Percentiles rank a stretch among this genome's conserved stretches.
Evolutionary conservation across 495 filamentous ascomycete species (phyloP).

Genomic region (Penicillium argentinense): DNA sequence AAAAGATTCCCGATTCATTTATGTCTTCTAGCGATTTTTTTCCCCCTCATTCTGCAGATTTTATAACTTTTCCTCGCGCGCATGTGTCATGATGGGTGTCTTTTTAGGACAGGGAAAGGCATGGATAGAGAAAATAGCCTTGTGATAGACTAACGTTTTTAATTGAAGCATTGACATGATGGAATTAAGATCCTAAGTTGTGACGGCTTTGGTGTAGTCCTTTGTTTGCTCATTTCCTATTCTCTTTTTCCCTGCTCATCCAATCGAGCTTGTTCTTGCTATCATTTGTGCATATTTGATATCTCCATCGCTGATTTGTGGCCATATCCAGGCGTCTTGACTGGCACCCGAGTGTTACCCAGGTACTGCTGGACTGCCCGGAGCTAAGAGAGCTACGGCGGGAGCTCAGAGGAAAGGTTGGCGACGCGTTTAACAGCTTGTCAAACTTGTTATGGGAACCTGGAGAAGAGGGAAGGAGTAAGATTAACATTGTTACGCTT

Average conservation of each 20-base stretch:
- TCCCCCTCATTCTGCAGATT: neutral
- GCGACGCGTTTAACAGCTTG: neutral
- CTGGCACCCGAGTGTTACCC: neutral
- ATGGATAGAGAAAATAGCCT: constrained; percentile 1
- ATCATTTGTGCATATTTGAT: too few species aligned
- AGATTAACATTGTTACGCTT: neutral
- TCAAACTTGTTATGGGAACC: neutral
- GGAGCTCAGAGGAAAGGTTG: neutral
- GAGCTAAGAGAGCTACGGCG: neutral
- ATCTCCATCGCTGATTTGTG: too few species aligned
- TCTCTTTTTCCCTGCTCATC: too few species aligned
- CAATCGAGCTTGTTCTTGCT: too few species aligned
- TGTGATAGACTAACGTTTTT: neutral
- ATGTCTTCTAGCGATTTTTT: neutral
- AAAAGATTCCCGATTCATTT: neutral
- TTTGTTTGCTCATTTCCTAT: too few species aligned
- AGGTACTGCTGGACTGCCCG: neutral
- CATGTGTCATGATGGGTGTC: neutral
- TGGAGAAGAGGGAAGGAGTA: neutral
- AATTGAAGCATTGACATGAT: neutral
- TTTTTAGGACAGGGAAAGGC: neutral
- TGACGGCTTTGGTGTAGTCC: too few species aligned
- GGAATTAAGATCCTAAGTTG: too few species aligned
- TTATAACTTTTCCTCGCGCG: neutral
- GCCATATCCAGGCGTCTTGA: too few species aligned